Base-by-base conservation (phyloP, 345 rosid species). In the Passiflora organensis region DNA sequence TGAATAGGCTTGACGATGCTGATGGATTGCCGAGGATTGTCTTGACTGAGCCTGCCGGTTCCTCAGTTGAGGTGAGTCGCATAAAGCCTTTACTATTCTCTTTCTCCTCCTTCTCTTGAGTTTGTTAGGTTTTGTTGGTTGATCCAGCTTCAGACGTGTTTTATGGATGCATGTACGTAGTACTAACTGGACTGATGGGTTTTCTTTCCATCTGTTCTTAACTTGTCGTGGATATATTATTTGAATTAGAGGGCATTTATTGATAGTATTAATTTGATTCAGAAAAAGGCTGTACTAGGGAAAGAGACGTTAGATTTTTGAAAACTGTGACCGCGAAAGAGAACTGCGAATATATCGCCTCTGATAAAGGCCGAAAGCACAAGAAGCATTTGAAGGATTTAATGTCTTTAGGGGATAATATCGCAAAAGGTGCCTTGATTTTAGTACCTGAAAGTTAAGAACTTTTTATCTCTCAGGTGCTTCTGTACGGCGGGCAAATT, bases 401-500 rank as follows among this genome's bases (percentile, higher is more conserved):
- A n/a, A n/a, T n/a, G n/a, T n/a, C n/a, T n/a, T n/a, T n/a, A n/a
- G n/a, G n/a, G n/a, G n/a, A n/a, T n/a, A n/a, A n/a, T n/a, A n/a
- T n/a, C n/a, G n/a, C n/a, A n/a, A n/a, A n/a, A n/a, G n/a, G n/a
- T n/a, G n/a, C n/a, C n/a, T n/a, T n/a, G n/a, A n/a, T n/a, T n/a
- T n/a, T n/a, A n/a, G n/a, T n/a, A n/a, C n/a, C n/a, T n/a, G 41
- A 13, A 6, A 13, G 8, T 37, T 41, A 32, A 53, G 14, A 48
- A 55, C 37, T 48, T 23, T 25, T 62, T 43, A 65, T 63, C 72
- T 61, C 70, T 72, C 87, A 91, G 97, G 97, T 91, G 73, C 78
- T 87, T 74, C 71, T 85, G 2, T 76, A 74, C 58, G 97, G 97
- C 9, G 97, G 95, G 47, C 97, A 87, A 64, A 89, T 91, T 16